A percentile compares a stretch with the other conserved stretches of the same genome.
Evolutionary conservation across 108 stramenopile genomes (phyloP).

Genomic region (Parietichytrium sp.): DNA sequence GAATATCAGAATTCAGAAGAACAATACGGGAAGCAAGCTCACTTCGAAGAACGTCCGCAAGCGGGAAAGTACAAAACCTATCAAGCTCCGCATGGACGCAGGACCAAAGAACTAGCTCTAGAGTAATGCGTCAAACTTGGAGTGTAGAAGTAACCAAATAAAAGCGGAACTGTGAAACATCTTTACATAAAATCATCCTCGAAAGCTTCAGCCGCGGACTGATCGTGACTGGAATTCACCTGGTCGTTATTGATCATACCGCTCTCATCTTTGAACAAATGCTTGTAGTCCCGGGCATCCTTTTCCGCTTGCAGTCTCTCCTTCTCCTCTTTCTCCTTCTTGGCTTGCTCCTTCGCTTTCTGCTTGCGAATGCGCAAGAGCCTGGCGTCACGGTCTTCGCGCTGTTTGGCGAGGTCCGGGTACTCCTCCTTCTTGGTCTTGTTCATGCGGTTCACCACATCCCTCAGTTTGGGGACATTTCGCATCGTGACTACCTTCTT

Average conservation of each 20-base stretch:
- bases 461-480: constrained; percentile 30
- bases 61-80: no score
- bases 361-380: not conserved
- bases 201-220: constrained; percentile 40
- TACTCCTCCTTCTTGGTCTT: constrained; percentile 58
- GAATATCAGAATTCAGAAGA: no score
- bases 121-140: no score
- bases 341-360: not conserved
- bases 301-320: constrained; percentile 14
- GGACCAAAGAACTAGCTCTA: no score
- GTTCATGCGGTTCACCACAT: constrained; percentile 43
- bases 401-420: constrained; percentile 54
- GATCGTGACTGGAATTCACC: not conserved
- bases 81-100: no score
- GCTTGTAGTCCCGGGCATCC: constrained; percentile 50
- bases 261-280: constrained; percentile 21
- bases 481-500: not conserved
- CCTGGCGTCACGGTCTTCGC: constrained; percentile 36
- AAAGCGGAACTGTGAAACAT: no score
- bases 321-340: constrained; percentile 40
- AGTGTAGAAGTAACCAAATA: no score
- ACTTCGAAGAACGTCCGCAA: no score
- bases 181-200: constrained; percentile 52
- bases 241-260: constrained; percentile 45
- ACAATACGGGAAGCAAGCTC: no score